Conservation (phyloP, 2,329 filamentous ascomycete species). For the Talaromyces pinophilus region DNA sequence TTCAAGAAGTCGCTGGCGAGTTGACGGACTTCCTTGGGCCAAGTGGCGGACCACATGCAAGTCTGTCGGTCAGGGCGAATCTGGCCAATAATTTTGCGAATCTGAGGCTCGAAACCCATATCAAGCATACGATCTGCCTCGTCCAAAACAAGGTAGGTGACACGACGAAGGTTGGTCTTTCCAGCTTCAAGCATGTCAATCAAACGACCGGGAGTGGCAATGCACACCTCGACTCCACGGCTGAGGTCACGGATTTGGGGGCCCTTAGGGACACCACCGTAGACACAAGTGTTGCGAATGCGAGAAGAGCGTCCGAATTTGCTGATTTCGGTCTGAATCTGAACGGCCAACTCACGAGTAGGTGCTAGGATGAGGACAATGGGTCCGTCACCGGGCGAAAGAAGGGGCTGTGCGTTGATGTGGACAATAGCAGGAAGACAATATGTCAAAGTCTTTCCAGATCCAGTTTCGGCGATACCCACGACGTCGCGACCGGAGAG, state of each 20-base stretch:
- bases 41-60: constrained; percentile 99
- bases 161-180: constrained; percentile 96
- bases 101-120: constrained; percentile 99
- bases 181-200: constrained; percentile 98
- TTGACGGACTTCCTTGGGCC: constrained; percentile 97
- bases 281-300: constrained; percentile 98
- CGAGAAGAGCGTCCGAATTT: constrained; percentile 98
- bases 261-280: constrained; percentile 97
- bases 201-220: constrained; percentile 93
- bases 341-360: constrained; percentile 95
- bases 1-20: constrained; percentile 87
- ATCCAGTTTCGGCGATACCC: constrained; percentile 98
- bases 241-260: constrained; percentile 93
- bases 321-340: constrained; percentile 97
- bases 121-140: constrained; percentile 99
- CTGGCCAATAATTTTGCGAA: constrained; percentile 96
- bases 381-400: constrained; percentile 91
- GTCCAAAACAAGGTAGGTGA: constrained; percentile 97
- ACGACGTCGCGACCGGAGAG: constrained; percentile 97
- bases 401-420: constrained; percentile 97
- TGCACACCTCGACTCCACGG: constrained; percentile 96
- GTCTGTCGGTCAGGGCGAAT: constrained; percentile 98
- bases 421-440: constrained; percentile 97
- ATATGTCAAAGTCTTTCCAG: constrained; percentile 98
- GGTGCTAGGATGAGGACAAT: constrained; percentile 96